These are phyloP conservation scores for Funneliformis caledonium DNA, from an alignment of 371 early-diverging fungal genomes.

Conservation along the genomic window DNA sequence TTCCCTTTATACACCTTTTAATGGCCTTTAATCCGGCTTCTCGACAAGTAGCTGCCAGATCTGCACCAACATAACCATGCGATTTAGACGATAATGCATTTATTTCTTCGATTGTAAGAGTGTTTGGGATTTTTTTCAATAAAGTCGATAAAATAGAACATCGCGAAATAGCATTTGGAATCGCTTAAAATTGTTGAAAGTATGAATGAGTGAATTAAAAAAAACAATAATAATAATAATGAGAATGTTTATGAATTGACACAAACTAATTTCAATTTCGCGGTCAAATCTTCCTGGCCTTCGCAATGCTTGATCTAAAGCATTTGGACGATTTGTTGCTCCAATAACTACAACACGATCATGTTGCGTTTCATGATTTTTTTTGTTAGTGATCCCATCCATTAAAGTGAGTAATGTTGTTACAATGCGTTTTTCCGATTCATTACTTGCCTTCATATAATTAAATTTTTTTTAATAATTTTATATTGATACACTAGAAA, in stretches of 20 bases:
- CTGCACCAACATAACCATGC: constrained; percentile 99
- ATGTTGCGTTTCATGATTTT: constrained; percentile 32
- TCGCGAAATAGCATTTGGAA: constrained; percentile 81
- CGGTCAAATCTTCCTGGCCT: constrained; percentile 98
- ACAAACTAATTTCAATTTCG: constrained; percentile 87
- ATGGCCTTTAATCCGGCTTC: constrained; percentile 91
- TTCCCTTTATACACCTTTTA: constrained; percentile 53
- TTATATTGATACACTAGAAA: no score
- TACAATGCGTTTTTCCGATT: constrained; percentile 90
- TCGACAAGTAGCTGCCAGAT: constrained; percentile 84
- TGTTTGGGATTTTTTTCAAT: constrained; percentile 72
- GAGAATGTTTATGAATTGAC: background rate
- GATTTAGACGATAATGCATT: constrained; percentile 65
- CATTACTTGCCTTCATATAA: constrained; percentile 60
- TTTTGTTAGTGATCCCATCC: constrained; percentile 81
- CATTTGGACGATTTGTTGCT: constrained; percentile 96
- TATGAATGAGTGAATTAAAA: background rate
- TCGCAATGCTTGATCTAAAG: constrained; percentile 95
- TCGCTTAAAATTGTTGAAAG: constrained; percentile 48
- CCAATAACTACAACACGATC: constrained; percentile 86
- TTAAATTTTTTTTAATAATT: background rate
- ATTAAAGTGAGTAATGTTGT: constrained; percentile 96
- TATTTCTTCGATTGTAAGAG: constrained; percentile 62
- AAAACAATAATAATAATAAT: background rate
- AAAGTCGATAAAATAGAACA: constrained; percentile 78